Percentiles rank a stretch among this genome's conserved stretches.
These are phyloP conservation scores for Arthrobotrys entomopaga DNA, from an alignment of 2,329 filamentous ascomycete genomes.

Conservation along the genomic window DNA sequence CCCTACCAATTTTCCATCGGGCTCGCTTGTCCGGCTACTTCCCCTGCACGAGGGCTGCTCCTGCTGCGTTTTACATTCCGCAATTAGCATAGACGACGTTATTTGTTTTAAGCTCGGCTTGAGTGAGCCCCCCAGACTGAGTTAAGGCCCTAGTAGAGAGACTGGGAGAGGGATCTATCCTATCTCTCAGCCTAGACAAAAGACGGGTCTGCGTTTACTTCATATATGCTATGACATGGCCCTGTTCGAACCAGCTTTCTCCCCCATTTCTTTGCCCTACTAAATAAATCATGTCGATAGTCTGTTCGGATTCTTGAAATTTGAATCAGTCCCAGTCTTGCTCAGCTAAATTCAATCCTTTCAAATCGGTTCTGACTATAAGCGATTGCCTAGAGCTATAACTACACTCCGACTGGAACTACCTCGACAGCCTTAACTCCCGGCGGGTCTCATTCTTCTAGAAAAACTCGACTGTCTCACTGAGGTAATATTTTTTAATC, in stretches of 20 bases:
- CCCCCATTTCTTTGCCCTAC: conserved; percentile 16
- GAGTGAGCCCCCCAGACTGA: conserved; percentile 30
- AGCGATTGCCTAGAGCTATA: conserved; percentile 46
- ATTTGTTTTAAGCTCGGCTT: conserved; percentile 47
- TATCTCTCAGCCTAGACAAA: conserved; percentile 35
- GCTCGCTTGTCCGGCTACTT: conserved; percentile 51
- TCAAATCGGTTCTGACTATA: conserved; percentile 35
- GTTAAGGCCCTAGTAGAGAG: conserved; percentile 12
- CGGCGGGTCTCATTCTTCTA: conserved; percentile 23
- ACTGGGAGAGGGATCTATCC: background rate
- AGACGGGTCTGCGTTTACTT: conserved; percentile 42
- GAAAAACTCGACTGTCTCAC: conserved; percentile 27
- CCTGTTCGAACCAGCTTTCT: conserved; percentile 38
- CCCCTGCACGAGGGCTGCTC: conserved; percentile 50
- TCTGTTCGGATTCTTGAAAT: conserved; percentile 18
- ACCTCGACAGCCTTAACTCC: conserved; percentile 14
- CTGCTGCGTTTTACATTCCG: conserved; percentile 54
- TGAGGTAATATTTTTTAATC: conserved; percentile 36
- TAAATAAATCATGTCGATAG: too few relatives aligned
- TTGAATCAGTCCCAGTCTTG: conserved; percentile 25
- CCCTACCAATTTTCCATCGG: background rate
- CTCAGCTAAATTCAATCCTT: conserved; percentile 46
- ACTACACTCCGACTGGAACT: conserved; percentile 1
- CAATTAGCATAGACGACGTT: conserved; percentile 54
- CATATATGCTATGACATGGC: conserved; percentile 42